Evolutionary conservation across 1,284 basidiomycete species (phyloP), one percentile per base, ranked within the genome.

Genomic region (Ganoderma sinense): DNA sequence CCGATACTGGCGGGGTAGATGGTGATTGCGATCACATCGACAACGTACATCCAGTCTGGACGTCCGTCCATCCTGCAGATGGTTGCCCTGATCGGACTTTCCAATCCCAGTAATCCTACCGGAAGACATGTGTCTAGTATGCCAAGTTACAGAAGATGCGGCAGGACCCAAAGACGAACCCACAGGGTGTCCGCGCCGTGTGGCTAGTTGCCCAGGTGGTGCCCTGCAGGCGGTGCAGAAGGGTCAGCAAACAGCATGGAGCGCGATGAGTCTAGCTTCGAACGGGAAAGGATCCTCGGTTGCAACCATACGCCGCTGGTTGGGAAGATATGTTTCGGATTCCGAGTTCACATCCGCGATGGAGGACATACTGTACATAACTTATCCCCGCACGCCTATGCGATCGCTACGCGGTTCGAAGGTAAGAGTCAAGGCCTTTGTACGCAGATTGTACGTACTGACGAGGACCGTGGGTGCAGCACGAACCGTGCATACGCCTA

Each of bases 361-460:
- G 16, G 16, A 5, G 23, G 23, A 40, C 58, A 40, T 23, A n/a
- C 58, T 13, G 36, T 53, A 26, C 13, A 48, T 26, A 4, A 40
- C 31, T 36, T 58, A 60, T 26, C 23, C n/a, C n/a, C 39, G 33
- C 33, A 58, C 29, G 29, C 36, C 8, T 40, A 60, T 20, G 33
- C 36, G 16, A 29, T 60, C 20, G n/a, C 33, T 58, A 36, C 16
- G 31, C 33, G 7, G 31, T 58, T 58, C 33, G 56, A 58, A n/a
- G 31, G 31, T 33, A 31, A 31, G 56, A 4, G 33, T 36, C 31
- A 20, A 10, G 29, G 5, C 26, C 51, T 13, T 65, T 62, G 66
- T 70, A 70, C 66, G 69, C 63, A 55, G 51, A 40, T 70, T 70
- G 69, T 70, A 67, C 66, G 69, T 70, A 70, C 66, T 56, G 8